A percentile compares a stretch with the other conserved stretches of the same genome.
Conservation (phyloP, 139 green algal species). For the Micractinium sp. region DNA sequence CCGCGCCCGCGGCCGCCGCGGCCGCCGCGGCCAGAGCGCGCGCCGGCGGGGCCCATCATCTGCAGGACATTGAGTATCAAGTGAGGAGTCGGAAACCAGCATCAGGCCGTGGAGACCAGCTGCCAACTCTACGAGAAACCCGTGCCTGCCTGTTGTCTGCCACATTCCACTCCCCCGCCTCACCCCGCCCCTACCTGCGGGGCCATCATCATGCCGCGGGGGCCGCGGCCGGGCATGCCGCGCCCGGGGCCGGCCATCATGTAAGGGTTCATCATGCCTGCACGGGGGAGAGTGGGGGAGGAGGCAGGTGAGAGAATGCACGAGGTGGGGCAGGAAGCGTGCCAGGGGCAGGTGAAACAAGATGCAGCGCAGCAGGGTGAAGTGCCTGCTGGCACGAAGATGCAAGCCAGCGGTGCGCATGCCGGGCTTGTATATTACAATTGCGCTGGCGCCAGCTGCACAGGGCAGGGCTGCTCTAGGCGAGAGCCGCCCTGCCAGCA, state of each 20-base stretch:
- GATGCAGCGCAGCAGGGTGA: not conserved
- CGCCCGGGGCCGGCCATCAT: slow-evolving; percentile 44
- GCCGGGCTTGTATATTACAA: too few relatives aligned
- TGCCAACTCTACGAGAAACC: not conserved
- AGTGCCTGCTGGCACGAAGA: too few relatives aligned
- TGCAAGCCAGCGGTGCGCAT: too few relatives aligned
- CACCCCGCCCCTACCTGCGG: not conserved
- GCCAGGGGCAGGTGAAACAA: not conserved
- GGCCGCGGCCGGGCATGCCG: slow-evolving; percentile 42
- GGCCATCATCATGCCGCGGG: slow-evolving; percentile 37
- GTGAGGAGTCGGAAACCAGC: not conserved
- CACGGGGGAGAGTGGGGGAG: not conserved
- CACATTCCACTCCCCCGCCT: not conserved
- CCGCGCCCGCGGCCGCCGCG: slow-evolving; percentile 29
- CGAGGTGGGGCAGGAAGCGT: not conserved
- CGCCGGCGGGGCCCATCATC: slow-evolving; percentile 32
- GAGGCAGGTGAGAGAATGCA: not conserved
- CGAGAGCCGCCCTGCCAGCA: too few relatives aligned
- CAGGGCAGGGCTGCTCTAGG: not conserved
- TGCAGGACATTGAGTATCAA: not conserved
- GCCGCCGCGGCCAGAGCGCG: slow-evolving; percentile 14
- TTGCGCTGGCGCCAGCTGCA: not conserved
- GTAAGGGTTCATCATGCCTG: slow-evolving; percentile 52
- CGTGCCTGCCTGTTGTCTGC: not conserved
- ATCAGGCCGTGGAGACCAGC: not conserved